phyloP scores from a whole-genome alignment of 345 rosid genomes.

The Eucalyptus urophylla region DNA sequence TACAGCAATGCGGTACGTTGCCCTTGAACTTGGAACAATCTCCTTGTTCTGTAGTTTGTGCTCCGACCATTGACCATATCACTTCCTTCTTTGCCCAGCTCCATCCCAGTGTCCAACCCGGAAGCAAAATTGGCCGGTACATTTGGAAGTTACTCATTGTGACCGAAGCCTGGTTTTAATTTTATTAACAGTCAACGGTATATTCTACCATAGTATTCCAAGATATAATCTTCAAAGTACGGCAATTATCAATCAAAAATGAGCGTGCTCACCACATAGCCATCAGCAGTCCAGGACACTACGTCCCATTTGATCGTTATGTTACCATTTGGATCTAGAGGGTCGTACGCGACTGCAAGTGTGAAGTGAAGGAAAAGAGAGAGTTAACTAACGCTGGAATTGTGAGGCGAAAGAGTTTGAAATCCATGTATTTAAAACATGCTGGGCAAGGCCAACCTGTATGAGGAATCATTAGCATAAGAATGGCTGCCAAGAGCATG shows the following conservation, averaged over 20 bases:
- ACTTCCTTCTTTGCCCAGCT: slow-evolving; percentile 73
- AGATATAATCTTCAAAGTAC: not conserved
- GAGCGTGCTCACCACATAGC: slow-evolving; percentile 43
- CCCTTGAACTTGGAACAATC: slow-evolving; percentile 81
- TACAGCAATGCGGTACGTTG: slow-evolving; percentile 64
- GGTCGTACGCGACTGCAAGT: slow-evolving; percentile 50
- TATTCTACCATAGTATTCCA: too few species aligned
- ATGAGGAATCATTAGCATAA: slow-evolving; percentile 10
- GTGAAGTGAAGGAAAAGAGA: not conserved
- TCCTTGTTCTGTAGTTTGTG: slow-evolving; percentile 81
- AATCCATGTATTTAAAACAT: not conserved
- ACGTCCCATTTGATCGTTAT: slow-evolving; percentile 78
- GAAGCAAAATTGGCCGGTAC: slow-evolving; percentile 50
- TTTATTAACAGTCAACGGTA: not conserved
- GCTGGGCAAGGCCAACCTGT: slow-evolving; percentile 13
- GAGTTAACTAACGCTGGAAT: not conserved
- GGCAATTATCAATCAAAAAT: not conserved
- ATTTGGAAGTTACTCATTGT: slow-evolving; percentile 59
- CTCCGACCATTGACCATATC: slow-evolving; percentile 71
- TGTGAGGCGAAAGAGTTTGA: not conserved
- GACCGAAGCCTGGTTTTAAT: slow-evolving; percentile 39
- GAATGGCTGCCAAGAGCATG: slow-evolving; percentile 1
- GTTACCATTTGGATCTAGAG: slow-evolving; percentile 68
- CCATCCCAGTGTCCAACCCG: slow-evolving; percentile 82
- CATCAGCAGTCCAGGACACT: slow-evolving; percentile 64